Evolutionary conservation across 495 filamentous ascomycete species (phyloP).

Genomic region (Glarea lozoyensis): DNA sequence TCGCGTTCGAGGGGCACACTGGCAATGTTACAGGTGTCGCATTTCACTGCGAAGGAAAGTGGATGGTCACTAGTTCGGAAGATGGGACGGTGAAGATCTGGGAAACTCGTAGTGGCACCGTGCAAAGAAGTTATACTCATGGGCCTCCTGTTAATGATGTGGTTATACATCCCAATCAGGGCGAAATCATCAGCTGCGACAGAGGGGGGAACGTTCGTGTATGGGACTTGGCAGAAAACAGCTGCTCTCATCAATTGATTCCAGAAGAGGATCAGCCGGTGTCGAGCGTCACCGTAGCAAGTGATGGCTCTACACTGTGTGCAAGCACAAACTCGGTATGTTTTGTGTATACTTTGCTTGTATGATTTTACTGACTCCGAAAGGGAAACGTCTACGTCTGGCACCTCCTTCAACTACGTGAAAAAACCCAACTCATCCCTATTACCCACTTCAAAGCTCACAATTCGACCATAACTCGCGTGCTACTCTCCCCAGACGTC

Average conservation of each 20-base stretch:
- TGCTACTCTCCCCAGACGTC: constrained; percentile 93
- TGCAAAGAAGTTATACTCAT: constrained; percentile 90
- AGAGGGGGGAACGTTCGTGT: constrained; percentile 86
- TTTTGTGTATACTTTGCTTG: constrained; percentile 1
- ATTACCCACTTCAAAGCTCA: constrained; percentile 90
- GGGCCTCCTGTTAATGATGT: constrained; percentile 85
- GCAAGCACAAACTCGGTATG: constrained; percentile 87
- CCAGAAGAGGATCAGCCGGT: constrained; percentile 93
- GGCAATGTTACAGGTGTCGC: constrained; percentile 93
- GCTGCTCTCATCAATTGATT: constrained; percentile 91
- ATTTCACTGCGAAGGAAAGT: constrained; percentile 97
- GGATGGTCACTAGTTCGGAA: constrained; percentile 99
- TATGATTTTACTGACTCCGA: constrained; percentile 1
- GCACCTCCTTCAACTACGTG: constrained; percentile 76
- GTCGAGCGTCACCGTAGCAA: constrained; percentile 90
- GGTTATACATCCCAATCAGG: constrained; percentile 97
- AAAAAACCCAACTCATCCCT: constrained; percentile 81
- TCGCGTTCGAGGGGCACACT: constrained; percentile 92
- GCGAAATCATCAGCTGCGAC: constrained; percentile 94
- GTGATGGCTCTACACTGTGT: constrained; percentile 86
- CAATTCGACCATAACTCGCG: constrained; percentile 86
- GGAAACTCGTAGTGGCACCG: constrained; percentile 81
- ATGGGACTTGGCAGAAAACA: constrained; percentile 96
- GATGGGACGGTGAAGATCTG: constrained; percentile 98
- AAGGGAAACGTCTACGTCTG: constrained; percentile 97